Base-by-base conservation (phyloP, 192 early-diverging fungal species). In the Entomortierella beljakovae region DNA sequence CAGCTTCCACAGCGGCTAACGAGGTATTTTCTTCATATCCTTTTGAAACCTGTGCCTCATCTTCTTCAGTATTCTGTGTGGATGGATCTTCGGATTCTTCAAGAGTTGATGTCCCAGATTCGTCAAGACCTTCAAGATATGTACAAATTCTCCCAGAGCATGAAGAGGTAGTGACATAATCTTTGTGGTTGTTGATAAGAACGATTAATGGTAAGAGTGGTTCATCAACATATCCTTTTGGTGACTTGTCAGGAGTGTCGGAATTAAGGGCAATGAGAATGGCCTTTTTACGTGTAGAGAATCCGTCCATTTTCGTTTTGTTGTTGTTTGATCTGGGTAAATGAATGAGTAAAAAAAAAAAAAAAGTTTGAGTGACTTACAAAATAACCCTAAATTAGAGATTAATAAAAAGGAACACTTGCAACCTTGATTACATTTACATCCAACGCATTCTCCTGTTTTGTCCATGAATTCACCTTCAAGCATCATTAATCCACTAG, bases 61-160 rank as follows among this genome's bases (percentile, higher is more conserved):
- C 51, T 35, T 50, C 54, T 4, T 54, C 64, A 20, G 48, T 23
- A 20, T 62, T 29, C 9, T 56, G 37, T 38, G 37, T 8, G 37
- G 37, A 38, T 8, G 6, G 42, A 3, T 46, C 15, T 25, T 15
- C 59, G 28, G 8, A 20, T 37, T 28, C 42, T 35, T 6, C 31
- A 16, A 6, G 43, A 40, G 0, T 22, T 1, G 2, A 22, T 6
- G 32, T 15, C 8, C 33, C 58, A 10, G 63, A 51, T 43, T 76
- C 68, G 4, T 81, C 62, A n/a, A 85, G n/a, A 16, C 83, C 81
- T 31, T 83, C 85, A 29, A 81, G 79, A 54, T 85, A 86, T 26
- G 86, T 73, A 28, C 85, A 82, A 28, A 86, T 68, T 42, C 85
- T 70, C 10, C 87, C 87, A 6, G 87, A 88, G 62, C 87, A 88